Percentiles rank a stretch among this genome's conserved stretches.
Evolutionary conservation across 1,284 basidiomycete species (phyloP).

Genomic region (Tilletia setariae): DNA sequence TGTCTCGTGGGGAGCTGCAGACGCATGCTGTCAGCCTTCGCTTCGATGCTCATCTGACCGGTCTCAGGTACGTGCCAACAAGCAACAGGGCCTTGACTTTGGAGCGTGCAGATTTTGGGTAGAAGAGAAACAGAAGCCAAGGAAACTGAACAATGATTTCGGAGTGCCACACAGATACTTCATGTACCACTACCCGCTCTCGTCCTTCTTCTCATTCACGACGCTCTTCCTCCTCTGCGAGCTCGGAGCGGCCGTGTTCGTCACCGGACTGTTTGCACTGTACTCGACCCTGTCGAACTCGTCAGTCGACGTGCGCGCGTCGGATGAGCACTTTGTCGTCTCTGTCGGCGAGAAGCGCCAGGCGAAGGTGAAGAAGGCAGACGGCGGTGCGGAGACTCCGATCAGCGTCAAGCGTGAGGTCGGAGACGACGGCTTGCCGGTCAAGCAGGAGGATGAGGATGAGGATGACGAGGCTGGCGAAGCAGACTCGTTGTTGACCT

Average conservation of each 20-base stretch:
- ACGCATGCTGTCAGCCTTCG: conserved; percentile 39
- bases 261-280: conserved; percentile 43
- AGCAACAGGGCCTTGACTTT: no score
- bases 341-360: conserved; percentile 20
- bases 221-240: conserved; percentile 45
- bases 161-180: conserved; percentile 40
- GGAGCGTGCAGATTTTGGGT: not conserved
- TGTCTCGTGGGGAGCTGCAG: conserved; percentile 46
- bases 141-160: no score
- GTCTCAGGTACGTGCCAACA: conserved; percentile 28
- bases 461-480: conserved; percentile 2
- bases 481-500: not conserved
- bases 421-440: not conserved
- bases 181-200: conserved; percentile 48
- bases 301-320: conserved; percentile 18
- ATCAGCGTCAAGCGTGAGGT: conserved; percentile 7
- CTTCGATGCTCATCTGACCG: conserved; percentile 49
- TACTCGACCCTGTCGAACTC: conserved; percentile 30
- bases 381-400: not conserved
- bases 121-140: no score
- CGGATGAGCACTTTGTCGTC: conserved; percentile 7
- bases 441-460: conserved; percentile 18
- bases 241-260: conserved; percentile 41
- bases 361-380: not conserved
- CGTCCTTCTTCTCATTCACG: conserved; percentile 45